Conservation (phyloP, 257 asterid genomes). For the Penstemon barbatus region DNA sequence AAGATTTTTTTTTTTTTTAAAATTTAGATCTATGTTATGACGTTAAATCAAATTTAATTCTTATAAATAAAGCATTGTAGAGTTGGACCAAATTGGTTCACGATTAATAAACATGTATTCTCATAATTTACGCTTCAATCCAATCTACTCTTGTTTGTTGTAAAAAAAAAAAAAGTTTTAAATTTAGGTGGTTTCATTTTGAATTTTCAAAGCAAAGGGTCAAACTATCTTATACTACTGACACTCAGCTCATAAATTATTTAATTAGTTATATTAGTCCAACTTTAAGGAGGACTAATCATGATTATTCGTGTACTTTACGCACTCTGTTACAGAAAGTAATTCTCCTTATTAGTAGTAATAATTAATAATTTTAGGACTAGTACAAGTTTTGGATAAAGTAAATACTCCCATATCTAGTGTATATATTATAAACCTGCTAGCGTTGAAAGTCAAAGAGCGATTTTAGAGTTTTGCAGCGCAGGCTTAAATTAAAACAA, state of each 20-base stretch:
- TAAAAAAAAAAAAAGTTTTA: no score
- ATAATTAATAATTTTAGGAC: background rate
- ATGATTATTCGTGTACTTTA: slow-evolving; percentile 16
- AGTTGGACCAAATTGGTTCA: no score
- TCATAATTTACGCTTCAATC: no score
- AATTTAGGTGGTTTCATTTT: no score
- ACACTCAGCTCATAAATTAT: slow-evolving; percentile 18
- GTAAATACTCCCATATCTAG: background rate
- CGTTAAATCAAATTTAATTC: no score
- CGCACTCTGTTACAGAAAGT: background rate
- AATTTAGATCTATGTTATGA: no score
- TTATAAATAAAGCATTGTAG: no score
- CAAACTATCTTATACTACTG: slow-evolving; percentile 36
- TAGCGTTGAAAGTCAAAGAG: slow-evolving; percentile 42
- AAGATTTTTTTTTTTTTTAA: no score
- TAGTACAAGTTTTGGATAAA: slow-evolving; percentile 4
- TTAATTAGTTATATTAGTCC: slow-evolving; percentile 16
- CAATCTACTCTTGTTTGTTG: no score
- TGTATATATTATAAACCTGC: background rate
- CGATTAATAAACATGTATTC: no score
- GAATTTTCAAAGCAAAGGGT: slow-evolving; percentile 1
- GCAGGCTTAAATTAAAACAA: slow-evolving; percentile 37
- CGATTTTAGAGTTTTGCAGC: slow-evolving; percentile 28
- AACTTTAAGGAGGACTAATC: slow-evolving; percentile 37
- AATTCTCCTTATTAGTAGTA: background rate